A percentile compares a stretch with the other conserved stretches of the same genome.
phyloP scores from a whole-genome alignment of 2,329 filamentous ascomycete species.

The Hypomyces perniciosus region DNA sequence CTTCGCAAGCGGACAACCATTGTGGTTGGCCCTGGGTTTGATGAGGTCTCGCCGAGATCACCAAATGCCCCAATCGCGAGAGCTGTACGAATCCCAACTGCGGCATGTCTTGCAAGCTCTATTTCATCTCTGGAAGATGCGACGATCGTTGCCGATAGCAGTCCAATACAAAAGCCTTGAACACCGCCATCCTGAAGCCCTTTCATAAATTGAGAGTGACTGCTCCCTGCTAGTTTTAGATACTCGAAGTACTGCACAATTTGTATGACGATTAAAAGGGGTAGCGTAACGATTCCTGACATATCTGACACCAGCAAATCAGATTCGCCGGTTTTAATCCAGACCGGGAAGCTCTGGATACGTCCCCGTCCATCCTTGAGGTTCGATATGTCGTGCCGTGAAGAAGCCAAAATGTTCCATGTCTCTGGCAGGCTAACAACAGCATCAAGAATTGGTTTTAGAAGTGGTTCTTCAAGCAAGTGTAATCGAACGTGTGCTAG shows the following conservation, averaged over 20 bases:
- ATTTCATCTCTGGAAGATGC: constrained; percentile 12
- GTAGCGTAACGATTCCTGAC: constrained; percentile 11
- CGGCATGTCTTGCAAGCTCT: constrained; percentile 10
- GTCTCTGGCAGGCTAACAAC: constrained; percentile 8
- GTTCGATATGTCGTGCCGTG: constrained; percentile 1
- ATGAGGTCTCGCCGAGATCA: constrained; percentile 10
- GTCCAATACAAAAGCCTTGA: constrained; percentile 17
- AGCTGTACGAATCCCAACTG: constrained; percentile 11
- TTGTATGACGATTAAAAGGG: constrained; percentile 14
- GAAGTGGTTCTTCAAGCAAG: constrained; percentile 6
- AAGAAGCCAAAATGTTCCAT: constrained; percentile 7
- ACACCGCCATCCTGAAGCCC: constrained; percentile 6
- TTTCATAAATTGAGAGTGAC: constrained; percentile 9
- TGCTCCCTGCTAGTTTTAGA: constrained; percentile 3
- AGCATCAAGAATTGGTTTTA: constrained; percentile 8
- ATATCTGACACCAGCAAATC: constrained; percentile 9
- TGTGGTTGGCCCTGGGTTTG: constrained; percentile 10
- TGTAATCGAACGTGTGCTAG: constrained; percentile 10
- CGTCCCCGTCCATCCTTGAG: constrained; percentile 5
- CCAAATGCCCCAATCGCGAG: constrained; percentile 16
- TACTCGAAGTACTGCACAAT: constrained; percentile 15
- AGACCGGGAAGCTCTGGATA: constrained; percentile 9
- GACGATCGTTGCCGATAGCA: constrained; percentile 14
- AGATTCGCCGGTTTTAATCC: constrained; percentile 10
- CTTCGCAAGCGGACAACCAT: background rate